Conservation (phyloP, 257 asterid genomes). For the Jaltomata sinuosa region DNA sequence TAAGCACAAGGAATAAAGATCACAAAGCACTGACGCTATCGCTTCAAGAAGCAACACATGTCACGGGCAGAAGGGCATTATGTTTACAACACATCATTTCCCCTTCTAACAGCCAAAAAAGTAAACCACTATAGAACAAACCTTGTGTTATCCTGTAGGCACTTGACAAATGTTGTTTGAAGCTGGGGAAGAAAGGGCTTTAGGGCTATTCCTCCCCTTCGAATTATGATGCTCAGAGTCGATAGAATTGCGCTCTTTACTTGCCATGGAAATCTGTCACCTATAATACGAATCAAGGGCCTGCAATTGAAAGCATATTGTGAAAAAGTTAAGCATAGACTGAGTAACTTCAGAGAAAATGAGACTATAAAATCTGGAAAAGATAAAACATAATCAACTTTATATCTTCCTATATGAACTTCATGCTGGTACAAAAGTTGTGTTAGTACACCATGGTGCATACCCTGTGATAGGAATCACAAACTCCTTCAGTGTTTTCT, state of each 20-base stretch:
- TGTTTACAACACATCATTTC: background rate
- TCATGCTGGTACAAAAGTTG: background rate
- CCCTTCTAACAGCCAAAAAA: background rate
- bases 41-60: background rate
- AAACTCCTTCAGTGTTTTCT: slow-evolving; percentile 77
- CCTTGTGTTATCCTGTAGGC: slow-evolving; percentile 96
- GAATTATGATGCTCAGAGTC: slow-evolving; percentile 82
- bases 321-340: background rate
- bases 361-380: background rate
- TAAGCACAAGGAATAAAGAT: slow-evolving; percentile 9
- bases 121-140: slow-evolving; percentile 22
- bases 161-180: slow-evolving; percentile 93
- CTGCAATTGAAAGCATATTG: slow-evolving; percentile 28
- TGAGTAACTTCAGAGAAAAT: background rate
- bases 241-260: slow-evolving; percentile 96
- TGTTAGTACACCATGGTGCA: background rate
- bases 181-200: slow-evolving; percentile 99
- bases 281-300: slow-evolving; percentile 96
- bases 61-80: background rate
- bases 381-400: background rate
- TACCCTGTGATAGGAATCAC: slow-evolving; percentile 98
- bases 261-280: slow-evolving; percentile 99
- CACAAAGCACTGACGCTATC: background rate
- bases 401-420: background rate
- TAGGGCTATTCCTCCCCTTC: slow-evolving; percentile 84